Base-by-base conservation (phyloP, 257 asterid species). In the Solanum etuberosum region DNA sequence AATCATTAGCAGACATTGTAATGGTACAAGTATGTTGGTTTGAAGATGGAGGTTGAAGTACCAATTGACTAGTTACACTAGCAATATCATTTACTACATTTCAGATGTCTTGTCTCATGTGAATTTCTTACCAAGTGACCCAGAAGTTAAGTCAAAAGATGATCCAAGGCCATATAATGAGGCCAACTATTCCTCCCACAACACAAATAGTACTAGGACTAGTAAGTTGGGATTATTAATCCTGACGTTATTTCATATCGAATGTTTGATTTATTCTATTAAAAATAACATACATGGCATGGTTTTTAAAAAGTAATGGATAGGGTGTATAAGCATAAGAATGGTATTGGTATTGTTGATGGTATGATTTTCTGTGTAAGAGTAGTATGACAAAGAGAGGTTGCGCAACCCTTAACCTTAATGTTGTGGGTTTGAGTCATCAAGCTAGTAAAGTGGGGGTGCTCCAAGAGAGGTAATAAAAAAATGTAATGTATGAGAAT, bases 1-100 rank as follows among this genome's bases (percentile, higher is more conserved):
- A 9, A 72, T 35, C 51, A 10, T 10, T 73, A 73, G 51, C 51
- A 73, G 20, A 73, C 51, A 37, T 73, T 21, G 6, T 73, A 73
- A 21, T 73, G 15, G 18, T 73, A 21, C 82, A 35, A 35, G 7
- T 57, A 57, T 20, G 12, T 57, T 3, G 25, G 27, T 20, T 59
- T 92, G 91, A 95, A 90, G 89, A 94, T 96, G 99, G 99, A 95
- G 88, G 97, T 95, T 86, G 98, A 96, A 91, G 89, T 95, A 87
- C 98, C 98, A 38, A 94, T 91, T 23, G 98, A 96, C 87, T 96
- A 93, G 87, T 82, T 73, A 32, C 35, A 7, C 1, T 51, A 40
- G 83, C 59, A 7, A 25, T 76, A n/a, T 40, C 83, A 38, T 40
- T 74, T 5, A 6, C 83, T 76, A 40, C 12, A 38, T 40, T 40